Evolutionary conservation across 352 stramenopile species (phyloP).

Genomic region (Phytophthora ramorum): DNA sequence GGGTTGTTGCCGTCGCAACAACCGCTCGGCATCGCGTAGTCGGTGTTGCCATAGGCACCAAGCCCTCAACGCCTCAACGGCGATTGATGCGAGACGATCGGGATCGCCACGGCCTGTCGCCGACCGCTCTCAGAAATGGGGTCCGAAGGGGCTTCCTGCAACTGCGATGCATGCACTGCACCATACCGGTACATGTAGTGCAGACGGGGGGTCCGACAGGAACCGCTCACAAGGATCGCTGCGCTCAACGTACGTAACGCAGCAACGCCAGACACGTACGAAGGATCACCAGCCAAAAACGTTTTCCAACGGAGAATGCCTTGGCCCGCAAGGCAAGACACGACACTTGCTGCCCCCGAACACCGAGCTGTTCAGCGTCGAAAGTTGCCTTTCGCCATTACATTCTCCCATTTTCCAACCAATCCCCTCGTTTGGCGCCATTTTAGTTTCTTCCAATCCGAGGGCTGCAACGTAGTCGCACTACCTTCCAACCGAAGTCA

Average conservation of each 20-base stretch:
- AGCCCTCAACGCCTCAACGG: background rate
- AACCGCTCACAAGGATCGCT: background rate
- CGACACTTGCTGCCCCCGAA: slow-evolving; percentile 1
- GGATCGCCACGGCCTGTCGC: background rate
- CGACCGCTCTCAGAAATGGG: background rate
- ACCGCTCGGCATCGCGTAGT: slow-evolving; percentile 6
- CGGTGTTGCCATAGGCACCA: background rate
- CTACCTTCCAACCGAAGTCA: background rate
- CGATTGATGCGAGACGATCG: background rate
- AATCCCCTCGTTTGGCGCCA: slow-evolving; percentile 6
- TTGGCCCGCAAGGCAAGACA: background rate
- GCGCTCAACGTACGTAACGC: background rate
- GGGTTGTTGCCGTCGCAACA: slow-evolving; percentile 9
- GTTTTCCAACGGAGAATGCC: too few species aligned
- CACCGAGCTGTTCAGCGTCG: slow-evolving; percentile 1
- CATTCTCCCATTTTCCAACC: slow-evolving; percentile 4
- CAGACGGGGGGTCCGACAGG: background rate
- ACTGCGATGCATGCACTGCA: background rate
- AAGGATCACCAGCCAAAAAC: background rate
- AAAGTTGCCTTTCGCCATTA: background rate
- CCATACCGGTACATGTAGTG: background rate
- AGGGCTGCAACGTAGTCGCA: background rate
- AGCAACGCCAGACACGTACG: background rate
- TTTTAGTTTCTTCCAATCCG: slow-evolving; percentile 15
- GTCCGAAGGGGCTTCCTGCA: too few species aligned